Percentiles rank a stretch among this genome's conserved stretches.
Conservation (phyloP, 306 rosid genomes). For the Prunus mongolica region DNA sequence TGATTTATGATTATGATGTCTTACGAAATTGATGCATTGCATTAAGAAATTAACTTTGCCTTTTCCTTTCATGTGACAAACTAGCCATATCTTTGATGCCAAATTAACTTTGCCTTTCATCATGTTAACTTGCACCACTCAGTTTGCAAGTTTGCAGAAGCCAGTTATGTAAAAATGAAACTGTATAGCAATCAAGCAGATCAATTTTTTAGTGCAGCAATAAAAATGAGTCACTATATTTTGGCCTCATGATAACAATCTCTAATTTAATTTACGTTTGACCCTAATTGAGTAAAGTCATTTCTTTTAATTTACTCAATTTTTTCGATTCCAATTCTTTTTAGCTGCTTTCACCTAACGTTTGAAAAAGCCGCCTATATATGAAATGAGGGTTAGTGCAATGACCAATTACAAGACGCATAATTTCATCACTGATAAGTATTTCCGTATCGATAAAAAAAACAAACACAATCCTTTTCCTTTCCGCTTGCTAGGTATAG, state of each 20-base stretch:
- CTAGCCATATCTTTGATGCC: too few relatives aligned
- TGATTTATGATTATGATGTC: constrained; percentile 1
- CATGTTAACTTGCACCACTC: too few relatives aligned
- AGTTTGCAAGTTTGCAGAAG: too few relatives aligned
- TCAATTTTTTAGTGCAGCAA: not conserved
- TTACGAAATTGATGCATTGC: not conserved
- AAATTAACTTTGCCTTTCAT: too few relatives aligned
- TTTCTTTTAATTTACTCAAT: not conserved
- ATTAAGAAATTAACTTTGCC: not conserved
- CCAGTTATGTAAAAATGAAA: too few relatives aligned
- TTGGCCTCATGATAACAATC: not conserved
- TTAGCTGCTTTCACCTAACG: not conserved
- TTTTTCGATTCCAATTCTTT: not conserved
- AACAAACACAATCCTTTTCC: not conserved
- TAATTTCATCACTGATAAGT: not conserved
- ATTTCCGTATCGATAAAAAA: not conserved
- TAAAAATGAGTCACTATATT: not conserved
- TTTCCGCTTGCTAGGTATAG: not conserved
- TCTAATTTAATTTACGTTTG: constrained; percentile 6
- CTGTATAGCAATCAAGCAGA: too few relatives aligned
- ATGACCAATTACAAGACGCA: too few relatives aligned
- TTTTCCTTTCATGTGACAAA: not conserved
- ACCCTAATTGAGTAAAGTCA: constrained; percentile 1
- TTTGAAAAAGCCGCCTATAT: not conserved
- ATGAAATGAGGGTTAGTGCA: too few relatives aligned